A percentile compares a stretch with the other conserved stretches of the same genome.
phyloP scores from a whole-genome alignment of 73 alveolate species.

The Paraurostyla sp. region DNA sequence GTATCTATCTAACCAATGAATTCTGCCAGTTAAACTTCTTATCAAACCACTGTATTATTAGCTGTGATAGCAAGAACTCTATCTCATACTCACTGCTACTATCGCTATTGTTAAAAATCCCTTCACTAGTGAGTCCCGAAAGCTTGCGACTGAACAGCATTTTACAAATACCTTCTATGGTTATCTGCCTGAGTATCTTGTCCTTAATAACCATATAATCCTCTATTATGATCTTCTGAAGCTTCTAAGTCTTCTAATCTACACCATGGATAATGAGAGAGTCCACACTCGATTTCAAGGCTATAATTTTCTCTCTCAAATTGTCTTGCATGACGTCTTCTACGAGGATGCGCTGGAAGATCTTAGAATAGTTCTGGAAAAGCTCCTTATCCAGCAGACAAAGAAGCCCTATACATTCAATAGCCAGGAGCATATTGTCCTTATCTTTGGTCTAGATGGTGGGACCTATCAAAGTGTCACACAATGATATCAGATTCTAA shows the following conservation, averaged over 20 bases:
- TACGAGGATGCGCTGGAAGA: conserved; percentile 19
- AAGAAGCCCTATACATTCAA: conserved; percentile 60
- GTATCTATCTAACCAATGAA: conserved; percentile 41
- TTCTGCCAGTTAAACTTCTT: conserved; percentile 49
- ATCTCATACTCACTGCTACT: too few species aligned
- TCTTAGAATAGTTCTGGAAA: conserved; percentile 39
- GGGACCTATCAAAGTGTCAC: conserved; percentile 56
- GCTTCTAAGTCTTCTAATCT: conserved; percentile 34
- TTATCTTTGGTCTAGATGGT: conserved; percentile 50
- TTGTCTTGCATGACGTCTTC: conserved; percentile 51
- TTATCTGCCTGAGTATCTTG: conserved; percentile 25
- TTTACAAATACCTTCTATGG: conserved; percentile 61
- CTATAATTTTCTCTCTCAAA: conserved; percentile 49
- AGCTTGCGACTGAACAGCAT: conserved; percentile 57
- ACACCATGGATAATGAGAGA: conserved; percentile 57
- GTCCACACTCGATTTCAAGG: conserved; percentile 55
- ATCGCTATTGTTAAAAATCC: too few species aligned
- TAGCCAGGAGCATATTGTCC: conserved; percentile 62
- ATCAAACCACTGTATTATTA: conserved; percentile 58
- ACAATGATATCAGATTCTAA: conserved; percentile 23
- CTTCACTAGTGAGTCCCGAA: neutral
- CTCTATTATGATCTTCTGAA: conserved; percentile 33
- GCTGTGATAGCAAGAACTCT: conserved; percentile 21
- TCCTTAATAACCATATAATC: conserved; percentile 61
- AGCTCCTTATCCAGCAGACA: conserved; percentile 60